Base-by-base conservation (phyloP, 176 grass and related monocot species). In the Triticum monococcum region DNA sequence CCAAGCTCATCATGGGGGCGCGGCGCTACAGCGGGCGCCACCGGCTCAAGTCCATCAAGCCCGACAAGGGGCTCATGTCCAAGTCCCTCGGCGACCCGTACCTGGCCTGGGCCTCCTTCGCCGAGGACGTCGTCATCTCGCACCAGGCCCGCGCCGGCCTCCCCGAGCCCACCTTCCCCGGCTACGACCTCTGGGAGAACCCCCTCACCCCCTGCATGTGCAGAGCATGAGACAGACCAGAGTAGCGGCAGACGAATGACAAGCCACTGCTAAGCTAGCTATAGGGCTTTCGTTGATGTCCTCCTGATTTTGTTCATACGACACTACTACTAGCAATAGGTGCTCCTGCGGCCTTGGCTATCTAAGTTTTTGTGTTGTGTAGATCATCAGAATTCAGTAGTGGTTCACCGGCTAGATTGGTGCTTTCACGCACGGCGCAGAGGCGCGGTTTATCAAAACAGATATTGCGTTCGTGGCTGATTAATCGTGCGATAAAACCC, bases 41-140 rank as follows among this genome's bases (percentile, higher is more conserved):
- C 76, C 87, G 89, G 68, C 89, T 96, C 38, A 96, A 91, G 73
- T 96, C 91, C 52, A 93, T 96, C 86, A 96, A 96, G 87, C 94
- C 94, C 0, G 91, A 96, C 87, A 96, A 96, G 84, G 94, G 94
- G 11, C 78, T 96, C 77, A 96, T 96, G 94, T 96, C 91, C 87
- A 93, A 91, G 90, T 93, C 89, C 24, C 85, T 96, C 20, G 94
- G 94, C 8, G 94, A 96, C 69, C 89, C 94, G 1, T 89, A 91
- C 86, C 89, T 96, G 87, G 94, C 91, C 50, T 96, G 94, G 94
- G 94, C 91, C 46, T 80, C 94, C 25, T 91, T 96, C 30, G 84
- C 78, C 0, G 91, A 96, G 87, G 91, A 96, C 28, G 94, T 96
- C 12, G 89, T 83, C 38, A 89, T 96, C 68, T 83, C 85, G 33